Evolutionary conservation across 768 basidiomycete species (phyloP), one percentile per base, ranked within the genome.

Genomic region (Exsudoporus frostii): DNA sequence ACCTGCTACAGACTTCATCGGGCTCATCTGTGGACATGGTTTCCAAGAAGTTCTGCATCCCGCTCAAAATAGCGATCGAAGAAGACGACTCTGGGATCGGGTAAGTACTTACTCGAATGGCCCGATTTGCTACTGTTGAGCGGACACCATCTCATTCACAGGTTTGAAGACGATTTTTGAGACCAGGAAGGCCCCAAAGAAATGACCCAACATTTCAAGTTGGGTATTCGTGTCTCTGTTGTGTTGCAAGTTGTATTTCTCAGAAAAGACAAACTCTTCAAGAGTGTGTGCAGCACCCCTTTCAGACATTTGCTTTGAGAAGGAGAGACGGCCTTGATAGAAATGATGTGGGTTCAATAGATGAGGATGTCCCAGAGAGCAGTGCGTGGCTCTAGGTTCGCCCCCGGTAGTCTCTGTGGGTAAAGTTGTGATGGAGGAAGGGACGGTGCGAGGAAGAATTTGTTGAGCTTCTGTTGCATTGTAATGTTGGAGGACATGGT

Each of bases 171-270:
- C n/a, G n/a, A n/a, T n/a, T n/a, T n/a, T n/a, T n/a, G n/a, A n/a
- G n/a, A n/a, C n/a, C 2, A 87, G 5, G 22, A 88, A 57, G 0
- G 77, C 81, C 0, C 74, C 68, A 14, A 54, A 29, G 51, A 82
- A 73, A 15, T 82, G 78, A 48, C 68, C 72, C 7, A 87, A 64
- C 80, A 88, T 82, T 51, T 75, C 69, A 0, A 80, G 82, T 24
- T 78, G 74, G 3, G 53, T 5, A 0, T 37, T 41, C 3, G 37
- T 42, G 19, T 61, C 50, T 25, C 48, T 53, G 24, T 56, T 61
- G 14, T 59, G 7, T 33, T 38, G 55, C 17, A 55, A 59, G 36
- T 66, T 71, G 46, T 64, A 65, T 34, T 62, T 54, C 22, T 70
- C 51, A 2, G 67, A 69, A 42, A 69, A 75, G 44, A 66, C 22